Conservation (phyloP, 805 yeast genomes). For the Cyberlindnera misumaiensis region DNA sequence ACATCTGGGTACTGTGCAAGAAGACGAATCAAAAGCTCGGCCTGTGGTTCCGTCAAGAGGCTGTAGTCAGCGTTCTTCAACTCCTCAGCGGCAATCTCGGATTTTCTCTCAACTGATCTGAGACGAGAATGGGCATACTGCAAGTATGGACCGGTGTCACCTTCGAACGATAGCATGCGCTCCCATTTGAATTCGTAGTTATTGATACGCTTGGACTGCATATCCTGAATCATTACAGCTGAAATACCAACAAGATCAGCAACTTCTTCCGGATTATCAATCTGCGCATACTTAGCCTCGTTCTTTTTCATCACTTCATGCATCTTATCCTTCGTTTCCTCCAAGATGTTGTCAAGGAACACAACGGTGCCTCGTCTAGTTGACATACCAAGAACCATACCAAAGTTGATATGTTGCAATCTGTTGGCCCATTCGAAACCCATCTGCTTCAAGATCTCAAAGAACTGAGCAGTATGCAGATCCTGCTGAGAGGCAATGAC, state of each 20-base stretch:
- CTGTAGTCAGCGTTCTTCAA: conserved; percentile 49
- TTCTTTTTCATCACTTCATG: conserved; percentile 94
- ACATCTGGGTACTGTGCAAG: conserved; percentile 90
- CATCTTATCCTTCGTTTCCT: conserved; percentile 91
- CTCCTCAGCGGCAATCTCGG: conserved; percentile 40
- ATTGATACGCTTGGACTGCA: conserved; percentile 95
- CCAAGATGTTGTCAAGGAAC: conserved; percentile 88
- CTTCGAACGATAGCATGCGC: conserved; percentile 96
- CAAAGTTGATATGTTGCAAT: conserved; percentile 83
- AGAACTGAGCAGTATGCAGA: conserved; percentile 87
- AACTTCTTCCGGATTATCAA: conserved; percentile 87
- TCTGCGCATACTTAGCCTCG: conserved; percentile 84
- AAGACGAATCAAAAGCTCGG: conserved; percentile 63
- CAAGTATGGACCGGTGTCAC: conserved; percentile 98
- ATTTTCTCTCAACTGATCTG: conserved; percentile 87
- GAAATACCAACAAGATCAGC: conserved; percentile 95
- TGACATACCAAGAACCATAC: conserved; percentile 98
- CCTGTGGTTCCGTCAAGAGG: conserved; percentile 64
- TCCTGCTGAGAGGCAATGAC: conserved; percentile 97
- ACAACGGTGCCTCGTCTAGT: conserved; percentile 98
- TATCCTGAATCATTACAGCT: conserved; percentile 98
- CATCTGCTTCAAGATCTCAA: conserved; percentile 87
- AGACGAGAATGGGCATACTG: conserved; percentile 98
- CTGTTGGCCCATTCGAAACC: conserved; percentile 82
- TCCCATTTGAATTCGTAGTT: conserved; percentile 97